Evolutionary conservation across 2,329 filamentous ascomycete species (phyloP).

Genomic region (Diaporthe sp.): DNA sequence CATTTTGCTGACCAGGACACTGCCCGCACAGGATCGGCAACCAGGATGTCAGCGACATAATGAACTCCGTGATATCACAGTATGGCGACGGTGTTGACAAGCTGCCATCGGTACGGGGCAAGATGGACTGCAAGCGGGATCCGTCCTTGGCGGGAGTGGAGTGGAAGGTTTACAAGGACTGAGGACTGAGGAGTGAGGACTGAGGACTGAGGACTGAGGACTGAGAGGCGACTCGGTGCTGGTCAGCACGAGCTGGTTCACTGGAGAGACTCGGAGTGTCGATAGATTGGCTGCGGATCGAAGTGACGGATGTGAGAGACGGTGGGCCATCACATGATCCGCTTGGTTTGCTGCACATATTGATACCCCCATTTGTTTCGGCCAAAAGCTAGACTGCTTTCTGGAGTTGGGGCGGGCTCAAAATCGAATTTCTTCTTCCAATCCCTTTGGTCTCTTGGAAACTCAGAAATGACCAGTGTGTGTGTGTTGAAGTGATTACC

Average conservation of each 20-base stretch:
- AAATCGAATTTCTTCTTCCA: background rate
- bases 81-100: background rate
- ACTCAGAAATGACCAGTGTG: background rate
- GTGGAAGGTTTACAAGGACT: constrained; percentile 44
- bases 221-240: background rate
- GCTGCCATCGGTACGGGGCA: constrained; percentile 28
- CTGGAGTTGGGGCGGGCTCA: background rate
- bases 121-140: constrained; percentile 40
- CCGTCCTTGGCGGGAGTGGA: constrained; percentile 30
- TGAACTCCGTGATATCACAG: constrained; percentile 27
- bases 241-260: background rate
- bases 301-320: background rate
- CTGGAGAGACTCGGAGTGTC: background rate
- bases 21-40: constrained; percentile 32
- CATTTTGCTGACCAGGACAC: background rate
- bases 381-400: background rate
- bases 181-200: background rate
- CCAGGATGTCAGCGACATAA: constrained; percentile 37
- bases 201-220: constrained; percentile 39
- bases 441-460: too few relatives aligned
- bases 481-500: background rate
- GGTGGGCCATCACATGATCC: background rate
- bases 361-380: background rate
- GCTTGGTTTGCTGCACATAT: constrained; percentile 6
- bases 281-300: background rate